Evolutionary conservation across 768 basidiomycete species (phyloP).

Genomic region (Tricholoma hemisulphureum): DNA sequence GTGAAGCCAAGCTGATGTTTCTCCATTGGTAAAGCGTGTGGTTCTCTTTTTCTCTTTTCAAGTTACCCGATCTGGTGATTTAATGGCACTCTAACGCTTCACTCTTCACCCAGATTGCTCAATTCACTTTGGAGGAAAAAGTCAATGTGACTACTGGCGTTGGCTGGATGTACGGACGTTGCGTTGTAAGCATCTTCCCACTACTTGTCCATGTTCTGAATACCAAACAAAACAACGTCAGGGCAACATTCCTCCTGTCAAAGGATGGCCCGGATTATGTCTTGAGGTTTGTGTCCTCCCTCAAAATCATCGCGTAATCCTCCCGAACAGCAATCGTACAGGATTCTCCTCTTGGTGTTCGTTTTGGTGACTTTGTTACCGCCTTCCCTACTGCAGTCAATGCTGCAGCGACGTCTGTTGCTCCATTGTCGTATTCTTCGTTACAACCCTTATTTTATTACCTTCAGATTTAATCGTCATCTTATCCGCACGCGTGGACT

Average conservation of each 20-base stretch:
- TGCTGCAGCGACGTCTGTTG: slow-evolving; percentile 70
- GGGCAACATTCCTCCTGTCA: slow-evolving; percentile 59
- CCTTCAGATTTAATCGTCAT: slow-evolving; percentile 64
- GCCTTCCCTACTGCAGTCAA: slow-evolving; percentile 86
- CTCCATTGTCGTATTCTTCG: neutral
- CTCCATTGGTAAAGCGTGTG: neutral
- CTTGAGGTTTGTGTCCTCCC: slow-evolving; percentile 47
- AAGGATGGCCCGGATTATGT: slow-evolving; percentile 68
- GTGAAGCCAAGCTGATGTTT: neutral
- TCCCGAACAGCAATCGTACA: slow-evolving; percentile 20
- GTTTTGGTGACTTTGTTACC: slow-evolving; percentile 68
- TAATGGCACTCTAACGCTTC: neutral
- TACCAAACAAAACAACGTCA: slow-evolving; percentile 10
- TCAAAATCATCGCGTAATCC: neutral
- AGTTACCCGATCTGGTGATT: neutral
- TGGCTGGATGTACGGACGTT: slow-evolving; percentile 62
- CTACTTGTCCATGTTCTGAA: neutral
- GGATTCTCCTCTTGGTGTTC: slow-evolving; percentile 79
- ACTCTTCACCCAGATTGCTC: slow-evolving; percentile 38
- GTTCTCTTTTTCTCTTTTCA: neutral
- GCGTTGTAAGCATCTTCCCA: slow-evolving; percentile 49
- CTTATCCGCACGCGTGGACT: slow-evolving; percentile 75
- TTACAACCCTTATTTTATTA: slow-evolving; percentile 1
- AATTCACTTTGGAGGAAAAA: slow-evolving; percentile 61
- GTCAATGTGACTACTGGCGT: slow-evolving; percentile 64